Evolutionary conservation across 2,329 filamentous ascomycete species (phyloP).

Genomic region (Calonectria fujianensis): DNA sequence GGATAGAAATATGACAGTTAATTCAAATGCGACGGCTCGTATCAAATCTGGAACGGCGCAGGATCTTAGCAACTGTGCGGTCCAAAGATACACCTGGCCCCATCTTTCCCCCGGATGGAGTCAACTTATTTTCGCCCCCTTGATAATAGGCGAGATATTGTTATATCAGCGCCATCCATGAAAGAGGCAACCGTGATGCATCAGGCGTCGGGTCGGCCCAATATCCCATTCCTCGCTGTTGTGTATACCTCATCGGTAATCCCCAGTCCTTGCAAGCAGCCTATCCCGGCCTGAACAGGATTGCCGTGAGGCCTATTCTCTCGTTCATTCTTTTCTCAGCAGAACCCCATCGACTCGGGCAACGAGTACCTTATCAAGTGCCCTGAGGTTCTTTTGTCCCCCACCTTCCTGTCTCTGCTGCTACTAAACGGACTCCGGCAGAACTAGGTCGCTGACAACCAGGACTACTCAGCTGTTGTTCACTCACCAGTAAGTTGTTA

Average conservation of each 20-base stretch:
- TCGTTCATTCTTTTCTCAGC: not conserved
- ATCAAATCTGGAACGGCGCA: not conserved
- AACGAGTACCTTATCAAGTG: conserved; percentile 4
- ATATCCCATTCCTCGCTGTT: conserved; percentile 8
- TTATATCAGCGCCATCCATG: not conserved
- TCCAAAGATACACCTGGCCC: not conserved
- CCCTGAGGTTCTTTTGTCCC: not conserved
- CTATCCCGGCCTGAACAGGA: not conserved
- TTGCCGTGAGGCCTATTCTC: not conserved
- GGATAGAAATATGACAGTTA: not conserved
- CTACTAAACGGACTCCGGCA: not conserved
- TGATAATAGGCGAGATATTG: no score
- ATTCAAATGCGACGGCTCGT: not conserved
- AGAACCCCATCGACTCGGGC: not conserved
- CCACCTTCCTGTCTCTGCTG: not conserved
- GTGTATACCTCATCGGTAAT: not conserved
- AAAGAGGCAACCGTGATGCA: not conserved
- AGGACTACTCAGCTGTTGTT: not conserved
- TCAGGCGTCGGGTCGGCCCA: not conserved
- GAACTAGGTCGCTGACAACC: not conserved
- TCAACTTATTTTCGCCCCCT: not conserved
- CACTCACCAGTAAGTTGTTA: not conserved
- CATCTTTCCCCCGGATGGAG: not conserved
- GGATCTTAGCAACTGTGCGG: not conserved
- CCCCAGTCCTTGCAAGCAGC: not conserved